These are phyloP conservation scores for Castanopsis chinensis DNA, from an alignment of 306 rosid genomes.

Conservation along the genomic window DNA sequence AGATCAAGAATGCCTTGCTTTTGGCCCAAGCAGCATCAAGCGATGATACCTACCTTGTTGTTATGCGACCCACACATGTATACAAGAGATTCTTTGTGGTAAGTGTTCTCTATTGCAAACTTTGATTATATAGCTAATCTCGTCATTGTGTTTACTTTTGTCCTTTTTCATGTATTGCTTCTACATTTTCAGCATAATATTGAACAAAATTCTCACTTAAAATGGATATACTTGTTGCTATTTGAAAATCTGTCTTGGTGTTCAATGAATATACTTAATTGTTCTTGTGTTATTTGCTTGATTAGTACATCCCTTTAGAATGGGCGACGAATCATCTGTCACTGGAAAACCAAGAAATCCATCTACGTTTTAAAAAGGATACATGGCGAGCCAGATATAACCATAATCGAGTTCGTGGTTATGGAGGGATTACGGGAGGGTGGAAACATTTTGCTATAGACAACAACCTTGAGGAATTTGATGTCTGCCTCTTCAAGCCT, in stretches of 20 bases:
- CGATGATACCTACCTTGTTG: slow-evolving; percentile 23
- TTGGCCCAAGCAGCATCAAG: slow-evolving; percentile 50
- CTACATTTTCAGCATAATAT: too few relatives aligned
- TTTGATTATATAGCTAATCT: background rate
- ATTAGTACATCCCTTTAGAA: slow-evolving; percentile 43
- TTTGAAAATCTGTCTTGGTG: background rate
- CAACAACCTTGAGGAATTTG: slow-evolving; percentile 65
- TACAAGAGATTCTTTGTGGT: slow-evolving; percentile 75
- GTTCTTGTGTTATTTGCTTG: background rate
- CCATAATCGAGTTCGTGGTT: slow-evolving; percentile 25
- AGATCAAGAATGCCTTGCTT: slow-evolving; percentile 28
- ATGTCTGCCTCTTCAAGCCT: slow-evolving; percentile 57
- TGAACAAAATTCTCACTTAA: too few relatives aligned
- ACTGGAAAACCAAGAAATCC: slow-evolving; percentile 43
- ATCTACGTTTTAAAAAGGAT: slow-evolving; percentile 33
- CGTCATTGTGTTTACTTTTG: background rate
- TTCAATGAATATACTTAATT: background rate
- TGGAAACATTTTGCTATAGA: slow-evolving; percentile 60
- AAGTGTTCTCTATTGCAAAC: slow-evolving; percentile 10
- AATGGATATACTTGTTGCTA: too few relatives aligned
- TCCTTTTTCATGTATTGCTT: too few relatives aligned
- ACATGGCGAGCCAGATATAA: slow-evolving; percentile 49
- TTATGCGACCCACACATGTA: slow-evolving; percentile 65
- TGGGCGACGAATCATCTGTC: slow-evolving; percentile 37
- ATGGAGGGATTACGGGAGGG: slow-evolving; percentile 58